Evolutionary conservation across 768 basidiomycete species (phyloP).

Genomic region (Nidularia pulvinata): DNA sequence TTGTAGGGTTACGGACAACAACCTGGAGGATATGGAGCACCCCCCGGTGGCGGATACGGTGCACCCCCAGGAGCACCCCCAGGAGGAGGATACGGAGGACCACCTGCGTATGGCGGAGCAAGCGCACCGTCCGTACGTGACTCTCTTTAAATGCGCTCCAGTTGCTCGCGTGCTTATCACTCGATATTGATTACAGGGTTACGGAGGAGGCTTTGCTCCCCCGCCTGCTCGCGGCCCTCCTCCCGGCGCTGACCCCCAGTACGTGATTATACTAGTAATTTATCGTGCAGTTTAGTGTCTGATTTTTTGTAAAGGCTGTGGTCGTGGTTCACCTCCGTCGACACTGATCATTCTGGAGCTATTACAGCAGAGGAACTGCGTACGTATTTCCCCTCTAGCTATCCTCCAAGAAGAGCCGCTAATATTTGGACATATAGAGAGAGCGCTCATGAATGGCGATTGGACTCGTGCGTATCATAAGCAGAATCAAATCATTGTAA

Average conservation of each 20-base stretch:
- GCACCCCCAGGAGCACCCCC: slow-evolving; percentile 20
- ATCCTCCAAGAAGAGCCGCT: background rate
- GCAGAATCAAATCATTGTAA: too few relatives aligned
- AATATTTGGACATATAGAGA: slow-evolving; percentile 24
- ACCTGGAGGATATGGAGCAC: slow-evolving; percentile 11
- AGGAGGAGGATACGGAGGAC: slow-evolving; percentile 25
- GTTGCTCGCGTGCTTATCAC: too few relatives aligned
- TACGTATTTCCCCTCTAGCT: slow-evolving; percentile 34
- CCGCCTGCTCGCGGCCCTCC: slow-evolving; percentile 67
- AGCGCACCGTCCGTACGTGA: background rate
- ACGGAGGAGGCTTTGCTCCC: slow-evolving; percentile 36
- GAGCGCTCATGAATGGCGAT: slow-evolving; percentile 57
- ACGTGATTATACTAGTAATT: slow-evolving; percentile 18
- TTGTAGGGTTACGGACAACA: slow-evolving; percentile 4
- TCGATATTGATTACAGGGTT: too few relatives aligned
- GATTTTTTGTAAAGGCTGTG: slow-evolving; percentile 68
- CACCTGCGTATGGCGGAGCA: slow-evolving; percentile 13
- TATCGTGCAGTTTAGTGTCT: background rate
- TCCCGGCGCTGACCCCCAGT: slow-evolving; percentile 79
- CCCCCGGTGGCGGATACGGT: slow-evolving; percentile 19
- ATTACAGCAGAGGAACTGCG: slow-evolving; percentile 70
- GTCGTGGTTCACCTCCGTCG: slow-evolving; percentile 73
- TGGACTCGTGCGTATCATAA: slow-evolving; percentile 62
- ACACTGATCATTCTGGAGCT: slow-evolving; percentile 65
- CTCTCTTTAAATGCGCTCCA: background rate